Conservation (phyloP, 2,329 filamentous ascomycete genomes). For the Diplodia seriata region DNA sequence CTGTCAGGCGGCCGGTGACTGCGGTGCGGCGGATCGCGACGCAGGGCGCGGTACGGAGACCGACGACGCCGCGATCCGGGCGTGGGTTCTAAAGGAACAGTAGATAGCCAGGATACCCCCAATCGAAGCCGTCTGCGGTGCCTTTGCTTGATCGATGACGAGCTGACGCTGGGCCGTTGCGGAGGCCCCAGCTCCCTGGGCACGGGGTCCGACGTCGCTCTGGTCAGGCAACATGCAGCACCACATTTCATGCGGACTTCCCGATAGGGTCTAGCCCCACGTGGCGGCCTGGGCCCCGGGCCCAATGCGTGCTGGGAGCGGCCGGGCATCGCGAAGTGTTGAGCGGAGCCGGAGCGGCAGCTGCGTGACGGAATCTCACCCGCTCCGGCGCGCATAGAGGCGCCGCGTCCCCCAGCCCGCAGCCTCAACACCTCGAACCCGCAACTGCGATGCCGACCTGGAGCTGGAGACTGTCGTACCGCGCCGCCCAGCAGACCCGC, state of each 20-base stretch:
- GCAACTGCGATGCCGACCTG: constrained; percentile 33
- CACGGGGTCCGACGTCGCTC: constrained; percentile 8
- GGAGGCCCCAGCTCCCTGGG: background rate
- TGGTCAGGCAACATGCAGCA: constrained; percentile 21
- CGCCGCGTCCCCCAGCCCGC: constrained; percentile 13
- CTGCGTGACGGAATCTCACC: constrained; percentile 26
- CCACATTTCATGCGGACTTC: constrained; percentile 9
- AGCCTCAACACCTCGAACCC: constrained; percentile 18
- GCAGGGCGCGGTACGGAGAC: constrained; percentile 26
- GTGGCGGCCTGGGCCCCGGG: constrained; percentile 19
- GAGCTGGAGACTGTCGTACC: constrained; percentile 32
- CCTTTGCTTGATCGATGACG: background rate
- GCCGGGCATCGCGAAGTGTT: constrained; percentile 29
- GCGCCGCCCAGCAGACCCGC: constrained; percentile 26
- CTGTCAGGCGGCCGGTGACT: constrained; percentile 24
- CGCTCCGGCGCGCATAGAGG: constrained; percentile 20
- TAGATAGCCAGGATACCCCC: constrained; percentile 8
- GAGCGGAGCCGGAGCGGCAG: constrained; percentile 25
- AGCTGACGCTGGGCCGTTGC: background rate
- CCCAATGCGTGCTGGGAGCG: constrained; percentile 4
- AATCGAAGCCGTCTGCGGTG: constrained; percentile 2
- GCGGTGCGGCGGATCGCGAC: constrained; percentile 28
- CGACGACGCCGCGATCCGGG: constrained; percentile 19
- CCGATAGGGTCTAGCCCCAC: constrained; percentile 12
- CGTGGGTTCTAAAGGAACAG: constrained; percentile 25